Conservation (phyloP, 768 basidiomycete species). For the Pleurotus pulmonarius region DNA sequence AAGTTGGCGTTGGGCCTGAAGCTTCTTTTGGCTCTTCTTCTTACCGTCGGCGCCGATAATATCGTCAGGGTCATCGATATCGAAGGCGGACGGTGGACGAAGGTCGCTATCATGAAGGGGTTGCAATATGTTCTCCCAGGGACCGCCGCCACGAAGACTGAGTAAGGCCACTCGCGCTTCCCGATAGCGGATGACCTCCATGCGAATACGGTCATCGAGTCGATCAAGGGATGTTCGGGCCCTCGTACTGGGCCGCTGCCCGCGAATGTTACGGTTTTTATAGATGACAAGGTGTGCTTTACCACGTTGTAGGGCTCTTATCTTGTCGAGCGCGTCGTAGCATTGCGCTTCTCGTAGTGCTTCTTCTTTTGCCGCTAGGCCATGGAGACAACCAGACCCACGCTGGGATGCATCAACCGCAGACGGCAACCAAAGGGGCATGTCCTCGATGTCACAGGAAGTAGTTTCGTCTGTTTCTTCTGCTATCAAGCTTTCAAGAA, state of each 20-base stretch:
- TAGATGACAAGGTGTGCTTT: slow-evolving; percentile 19
- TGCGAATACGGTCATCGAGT: neutral
- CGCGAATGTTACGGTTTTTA: slow-evolving; percentile 18
- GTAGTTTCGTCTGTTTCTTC: neutral
- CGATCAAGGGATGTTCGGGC: slow-evolving; percentile 16
- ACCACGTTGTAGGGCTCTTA: slow-evolving; percentile 15
- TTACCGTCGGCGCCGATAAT: neutral
- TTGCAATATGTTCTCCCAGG: neutral
- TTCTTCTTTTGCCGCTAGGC: neutral
- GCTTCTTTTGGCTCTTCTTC: neutral
- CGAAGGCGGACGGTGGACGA: neutral
- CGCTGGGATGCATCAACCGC: neutral
- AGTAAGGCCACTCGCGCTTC: slow-evolving; percentile 11
- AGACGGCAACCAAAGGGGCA: neutral
- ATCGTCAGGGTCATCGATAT: neutral
- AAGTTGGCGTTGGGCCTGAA: neutral
- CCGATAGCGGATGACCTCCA: slow-evolving; percentile 13
- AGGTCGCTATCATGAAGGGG: slow-evolving; percentile 14
- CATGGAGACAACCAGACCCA: neutral
- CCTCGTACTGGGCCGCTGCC: slow-evolving; percentile 19
- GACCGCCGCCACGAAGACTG: slow-evolving; percentile 10
- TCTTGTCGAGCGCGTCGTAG: slow-evolving; percentile 9
- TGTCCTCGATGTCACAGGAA: neutral
- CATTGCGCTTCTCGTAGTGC: neutral
- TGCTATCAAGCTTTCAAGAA: neutral